These are phyloP conservation scores for Trypanosoma lewisi DNA, from an alignment of 208 protist genomes.

Conservation along the genomic window DNA sequence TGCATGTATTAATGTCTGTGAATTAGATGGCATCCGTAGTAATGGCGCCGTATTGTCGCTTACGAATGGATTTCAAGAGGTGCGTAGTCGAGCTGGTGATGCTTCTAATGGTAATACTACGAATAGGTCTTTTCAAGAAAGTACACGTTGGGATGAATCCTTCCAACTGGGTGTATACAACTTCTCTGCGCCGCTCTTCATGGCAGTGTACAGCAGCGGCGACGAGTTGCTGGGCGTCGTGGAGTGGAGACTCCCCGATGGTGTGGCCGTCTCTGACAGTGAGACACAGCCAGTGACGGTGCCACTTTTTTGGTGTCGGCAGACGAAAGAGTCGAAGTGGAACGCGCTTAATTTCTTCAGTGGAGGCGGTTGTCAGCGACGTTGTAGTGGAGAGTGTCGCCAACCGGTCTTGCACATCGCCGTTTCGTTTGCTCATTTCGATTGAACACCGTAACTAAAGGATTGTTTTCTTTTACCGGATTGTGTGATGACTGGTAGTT, in stretches of 20 bases:
- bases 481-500: background rate
- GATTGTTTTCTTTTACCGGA: too few relatives aligned
- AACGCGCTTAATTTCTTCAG: background rate
- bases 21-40: constrained; percentile 38
- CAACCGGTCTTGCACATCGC: constrained; percentile 10
- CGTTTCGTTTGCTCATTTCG: constrained; percentile 12
- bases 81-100: constrained; percentile 39
- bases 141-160: constrained; percentile 63
- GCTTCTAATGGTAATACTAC: background rate
- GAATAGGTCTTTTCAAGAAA: background rate
- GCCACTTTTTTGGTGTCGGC: constrained; percentile 4
- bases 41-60: constrained; percentile 47
- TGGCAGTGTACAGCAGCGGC: constrained; percentile 38
- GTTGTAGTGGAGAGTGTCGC: background rate
- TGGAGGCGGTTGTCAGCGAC: background rate
- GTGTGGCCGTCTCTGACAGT: background rate
- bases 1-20: constrained; percentile 52
- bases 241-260: constrained; percentile 11
- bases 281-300: constrained; percentile 7
- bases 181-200: constrained; percentile 38
- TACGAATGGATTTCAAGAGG: constrained; percentile 72
- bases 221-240: constrained; percentile 12
- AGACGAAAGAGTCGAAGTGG: too few relatives aligned
- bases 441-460: background rate
- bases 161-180: constrained; percentile 60